A percentile compares a stretch with the other conserved stretches of the same genome.
phyloP scores from a whole-genome alignment of 2,329 filamentous ascomycete genomes.

The Alternaria sp. region DNA sequence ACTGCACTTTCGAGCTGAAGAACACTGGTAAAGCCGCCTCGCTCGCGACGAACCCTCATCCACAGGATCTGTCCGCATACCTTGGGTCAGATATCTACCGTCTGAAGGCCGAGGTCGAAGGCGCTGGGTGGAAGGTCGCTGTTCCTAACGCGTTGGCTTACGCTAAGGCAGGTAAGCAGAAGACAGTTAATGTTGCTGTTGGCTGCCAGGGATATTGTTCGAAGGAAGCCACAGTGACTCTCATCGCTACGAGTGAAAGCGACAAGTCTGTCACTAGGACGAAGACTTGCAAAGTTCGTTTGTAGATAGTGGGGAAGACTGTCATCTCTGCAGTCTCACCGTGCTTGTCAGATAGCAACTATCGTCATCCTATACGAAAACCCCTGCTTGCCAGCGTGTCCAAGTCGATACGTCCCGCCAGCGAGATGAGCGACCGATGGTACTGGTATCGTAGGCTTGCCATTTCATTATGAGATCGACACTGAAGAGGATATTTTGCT shows the following conservation, averaged over 20 bases:
- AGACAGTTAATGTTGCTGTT: constrained; percentile 53
- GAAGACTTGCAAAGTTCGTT: not conserved
- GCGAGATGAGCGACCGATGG: too few relatives aligned
- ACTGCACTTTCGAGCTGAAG: constrained; percentile 56
- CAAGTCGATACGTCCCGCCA: too few relatives aligned
- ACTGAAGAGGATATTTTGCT: too few relatives aligned
- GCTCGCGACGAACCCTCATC: constrained; percentile 27
- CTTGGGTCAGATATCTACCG: constrained; percentile 57
- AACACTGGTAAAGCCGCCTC: constrained; percentile 51
- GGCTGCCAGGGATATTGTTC: constrained; percentile 32
- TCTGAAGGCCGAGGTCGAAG: constrained; percentile 53
- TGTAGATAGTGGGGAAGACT: not conserved
- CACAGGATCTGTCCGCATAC: constrained; percentile 49
- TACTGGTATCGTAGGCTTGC: too few relatives aligned
- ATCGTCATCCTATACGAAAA: too few relatives aligned
- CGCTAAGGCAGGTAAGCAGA: constrained; percentile 51
- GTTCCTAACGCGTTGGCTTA: constrained; percentile 50
- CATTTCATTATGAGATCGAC: too few relatives aligned
- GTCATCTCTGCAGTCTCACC: too few relatives aligned
- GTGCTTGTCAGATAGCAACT: too few relatives aligned
- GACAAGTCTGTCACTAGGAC: not conserved
- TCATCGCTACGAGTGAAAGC: constrained; percentile 56
- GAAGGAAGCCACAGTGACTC: constrained; percentile 49
- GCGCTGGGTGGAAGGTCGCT: constrained; percentile 56
- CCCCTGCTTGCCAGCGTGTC: too few relatives aligned